These are phyloP conservation scores for Isabelozyma rhagii DNA, from an alignment of 805 yeast genomes.

Conservation along the genomic window DNA sequence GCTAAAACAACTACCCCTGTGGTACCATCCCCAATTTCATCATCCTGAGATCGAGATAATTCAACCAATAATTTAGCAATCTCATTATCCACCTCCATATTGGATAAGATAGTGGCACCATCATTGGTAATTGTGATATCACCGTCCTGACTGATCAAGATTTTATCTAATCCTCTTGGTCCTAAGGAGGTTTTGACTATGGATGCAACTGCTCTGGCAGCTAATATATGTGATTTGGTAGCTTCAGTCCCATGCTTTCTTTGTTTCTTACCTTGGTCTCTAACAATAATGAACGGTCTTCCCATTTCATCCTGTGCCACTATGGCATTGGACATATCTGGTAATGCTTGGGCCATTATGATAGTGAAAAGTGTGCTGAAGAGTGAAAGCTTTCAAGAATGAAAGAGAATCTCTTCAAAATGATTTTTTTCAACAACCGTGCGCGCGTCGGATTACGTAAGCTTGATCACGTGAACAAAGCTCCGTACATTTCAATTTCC, in stretches of 20 bases:
- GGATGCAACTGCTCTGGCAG: conserved; percentile 92
- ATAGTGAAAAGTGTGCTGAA: conserved; percentile 1
- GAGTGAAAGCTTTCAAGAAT: too few species aligned
- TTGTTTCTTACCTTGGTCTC: conserved; percentile 79
- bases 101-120: conserved; percentile 94
- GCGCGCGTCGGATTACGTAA: background rate
- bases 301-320: conserved; percentile 99
- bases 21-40: conserved; percentile 98
- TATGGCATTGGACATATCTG: conserved; percentile 96
- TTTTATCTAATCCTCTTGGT: conserved; percentile 98
- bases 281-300: conserved; percentile 94
- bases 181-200: conserved; percentile 92
- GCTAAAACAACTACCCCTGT: conserved; percentile 98
- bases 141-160: conserved; percentile 92
- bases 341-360: conserved; percentile 44
- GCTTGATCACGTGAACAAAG: background rate
- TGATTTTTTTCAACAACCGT: background rate
- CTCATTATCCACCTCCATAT: conserved; percentile 94
- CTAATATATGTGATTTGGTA: conserved; percentile 79
- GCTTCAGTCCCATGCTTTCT: conserved; percentile 50
- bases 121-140: conserved; percentile 98
- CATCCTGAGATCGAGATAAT: conserved; percentile 91
- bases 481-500: background rate
- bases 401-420: too few species aligned
- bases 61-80: conserved; percentile 95